Conservation (phyloP, 768 basidiomycete species). For the Neoboletus brunneissimus region DNA sequence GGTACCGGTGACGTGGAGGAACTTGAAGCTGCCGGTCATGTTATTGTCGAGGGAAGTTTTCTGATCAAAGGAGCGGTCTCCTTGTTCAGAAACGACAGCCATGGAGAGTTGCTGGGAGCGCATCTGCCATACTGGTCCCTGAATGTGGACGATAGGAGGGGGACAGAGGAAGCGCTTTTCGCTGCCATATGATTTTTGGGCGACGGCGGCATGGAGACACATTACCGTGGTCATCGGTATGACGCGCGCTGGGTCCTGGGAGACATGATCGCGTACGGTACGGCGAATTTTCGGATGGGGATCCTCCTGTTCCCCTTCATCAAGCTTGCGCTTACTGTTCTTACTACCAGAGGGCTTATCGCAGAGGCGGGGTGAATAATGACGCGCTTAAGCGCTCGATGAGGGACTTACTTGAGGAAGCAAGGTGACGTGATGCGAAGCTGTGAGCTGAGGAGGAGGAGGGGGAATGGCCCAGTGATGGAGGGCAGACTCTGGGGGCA, state of each 20-base stretch:
- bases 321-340: slow-evolving; percentile 72
- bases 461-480: slow-evolving; percentile 39
- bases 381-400: slow-evolving; percentile 31
- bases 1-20: slow-evolving; percentile 83
- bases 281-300: slow-evolving; percentile 77
- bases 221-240: slow-evolving; percentile 90
- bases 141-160: slow-evolving; percentile 89
- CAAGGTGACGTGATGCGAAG: slow-evolving; percentile 27
- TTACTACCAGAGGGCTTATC: slow-evolving; percentile 36
- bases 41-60: slow-evolving; percentile 79
- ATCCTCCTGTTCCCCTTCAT: slow-evolving; percentile 57
- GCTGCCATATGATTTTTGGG: slow-evolving; percentile 94
- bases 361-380: slow-evolving; percentile 19
- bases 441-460: slow-evolving; percentile 31
- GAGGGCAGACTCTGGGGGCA: slow-evolving; percentile 28
- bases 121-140: slow-evolving; percentile 84
- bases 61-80: slow-evolving; percentile 82
- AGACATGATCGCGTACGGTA: slow-evolving; percentile 79
- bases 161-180: slow-evolving; percentile 95
- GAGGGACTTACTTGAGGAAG: slow-evolving; percentile 40
- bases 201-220: slow-evolving; percentile 88
- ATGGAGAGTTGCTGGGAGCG: slow-evolving; percentile 78
- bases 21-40: slow-evolving; percentile 88
- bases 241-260: slow-evolving; percentile 69
- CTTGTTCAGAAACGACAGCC: slow-evolving; percentile 81